Evolutionary conservation across 306 rosid genomes (phyloP), one percentile per base, ranked within the genome.

Genomic region (Quillaja saponaria): DNA sequence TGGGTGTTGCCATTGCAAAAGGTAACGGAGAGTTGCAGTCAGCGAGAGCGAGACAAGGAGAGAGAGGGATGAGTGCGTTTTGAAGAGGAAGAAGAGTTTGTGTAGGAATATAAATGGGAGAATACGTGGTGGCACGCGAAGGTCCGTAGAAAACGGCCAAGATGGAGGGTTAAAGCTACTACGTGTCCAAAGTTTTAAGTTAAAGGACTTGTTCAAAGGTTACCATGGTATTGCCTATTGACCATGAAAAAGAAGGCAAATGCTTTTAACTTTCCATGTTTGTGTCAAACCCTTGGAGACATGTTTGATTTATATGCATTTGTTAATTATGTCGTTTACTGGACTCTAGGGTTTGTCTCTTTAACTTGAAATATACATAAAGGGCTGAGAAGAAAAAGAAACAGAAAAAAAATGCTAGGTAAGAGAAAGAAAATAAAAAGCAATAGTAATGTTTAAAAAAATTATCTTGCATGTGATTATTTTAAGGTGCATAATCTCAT

Each of bases 181-280:
- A 81, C 82, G 86, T 73, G 80, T 77, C 67, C 12, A 28, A 73
- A 75, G 73, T 46, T 74, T 67, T 13, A 35, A 73, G 78, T 76
- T 50, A 16, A 13, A 39, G 1, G 82, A 81, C 70, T 54, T 57
- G 46, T 77, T 77, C 82, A 57, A 57, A 68, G 64, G 55, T 34
- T 10, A 20, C 50, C 67, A n/a, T n/a, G n/a, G n/a, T n/a, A n/a
- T n/a, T 71, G 31, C 3, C 44, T 39, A 39, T 39, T 6, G 67
- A 39, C 15, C 58, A 12, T 53, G 39, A 37, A 37, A 10, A 37
- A 37, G 10, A 37, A 37, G 6, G 40, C 10, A 5, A 37, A 5
- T 37, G 40, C 6, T 37, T 37, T 37, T 37, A 10, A n/a, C n/a
- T n/a, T n/a, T n/a, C n/a, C n/a, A n/a, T n/a, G n/a, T n/a, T n/a